Evolutionary conservation across 208 protist genomes (phyloP), one percentile per base, ranked within the genome.

Genomic region (Crithidia brevicula): DNA sequence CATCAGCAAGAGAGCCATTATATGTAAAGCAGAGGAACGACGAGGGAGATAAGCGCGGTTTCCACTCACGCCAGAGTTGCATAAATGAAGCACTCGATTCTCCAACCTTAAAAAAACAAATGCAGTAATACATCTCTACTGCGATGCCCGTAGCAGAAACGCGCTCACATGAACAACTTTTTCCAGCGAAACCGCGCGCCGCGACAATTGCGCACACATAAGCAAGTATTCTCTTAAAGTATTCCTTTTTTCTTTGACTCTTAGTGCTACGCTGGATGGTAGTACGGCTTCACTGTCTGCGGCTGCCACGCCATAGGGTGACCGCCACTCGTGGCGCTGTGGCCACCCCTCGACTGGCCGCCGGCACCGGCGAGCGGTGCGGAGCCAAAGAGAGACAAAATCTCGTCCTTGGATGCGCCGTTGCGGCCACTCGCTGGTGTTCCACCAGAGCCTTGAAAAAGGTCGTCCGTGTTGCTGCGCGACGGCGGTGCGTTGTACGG

Each of bases 371-470:
- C 53, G 13, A 76, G 38, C 0, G 70, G 62, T 0, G 70, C 70
- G 9, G 70, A 66, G 28, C 20, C 62, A 61, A 94, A 94, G 18
- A 94, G 43, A 3, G 80, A 91, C 30, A 94, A 59, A 53, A 94
- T 91, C 40, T 94, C 88, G 20, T 71, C 28, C 36, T 90, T 84
- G 2, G 59, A 40, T 20, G 28, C 38, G 18, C 9, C 33, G 38
- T 52, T 62, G 60, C 40, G 34, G 22, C 33, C 40, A 0, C 28
- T 49, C 16, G 15, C 11, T 20, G 31, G 28, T 1, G 43, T 47
- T 7, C 25, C 16, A 27, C 69, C 60, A 31, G 38, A 58, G 27
- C 43, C 59, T 10, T 65, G 59, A 34, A 77, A 79, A 4, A 82
- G 45, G 42, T 82, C 67, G n/a, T 68, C 76, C 31, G 58, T 66